phyloP scores from a whole-genome alignment of 768 basidiomycete species.

The Artomyces pyxidatus region DNA sequence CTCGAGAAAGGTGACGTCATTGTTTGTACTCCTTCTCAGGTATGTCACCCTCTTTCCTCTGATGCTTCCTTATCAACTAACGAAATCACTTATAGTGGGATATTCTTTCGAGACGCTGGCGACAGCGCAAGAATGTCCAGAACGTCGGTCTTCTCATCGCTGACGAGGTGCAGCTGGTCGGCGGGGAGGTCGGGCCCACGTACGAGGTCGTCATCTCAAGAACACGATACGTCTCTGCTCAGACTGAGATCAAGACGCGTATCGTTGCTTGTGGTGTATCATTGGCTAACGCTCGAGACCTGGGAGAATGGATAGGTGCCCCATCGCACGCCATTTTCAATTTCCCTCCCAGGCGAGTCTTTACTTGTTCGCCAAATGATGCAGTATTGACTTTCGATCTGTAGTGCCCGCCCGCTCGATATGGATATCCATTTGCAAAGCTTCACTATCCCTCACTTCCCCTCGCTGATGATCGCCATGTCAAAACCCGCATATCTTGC shows the following conservation, averaged over 20 bases:
- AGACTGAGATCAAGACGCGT: constrained; percentile 87
- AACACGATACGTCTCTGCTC: constrained; percentile 92
- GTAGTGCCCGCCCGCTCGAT: constrained; percentile 88
- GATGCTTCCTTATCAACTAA: neutral
- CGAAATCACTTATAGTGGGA: constrained; percentile 64
- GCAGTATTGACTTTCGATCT: neutral
- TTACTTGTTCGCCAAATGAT: neutral
- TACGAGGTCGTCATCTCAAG: constrained; percentile 95
- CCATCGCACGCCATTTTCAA: constrained; percentile 95
- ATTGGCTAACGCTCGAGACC: constrained; percentile 88
- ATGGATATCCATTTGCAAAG: constrained; percentile 97
- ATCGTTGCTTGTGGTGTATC: constrained; percentile 95
- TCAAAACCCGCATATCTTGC: constrained; percentile 96
- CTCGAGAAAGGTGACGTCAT: constrained; percentile 90
- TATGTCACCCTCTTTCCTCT: constrained; percentile 27
- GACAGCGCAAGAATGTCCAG: constrained; percentile 94
- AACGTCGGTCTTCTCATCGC: constrained; percentile 88
- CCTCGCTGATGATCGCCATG: constrained; percentile 98
- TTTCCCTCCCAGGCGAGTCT: constrained; percentile 76
- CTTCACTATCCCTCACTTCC: constrained; percentile 95
- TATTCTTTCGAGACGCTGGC: constrained; percentile 88
- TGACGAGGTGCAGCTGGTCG: constrained; percentile 92
- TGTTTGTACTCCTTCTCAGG: constrained; percentile 89
- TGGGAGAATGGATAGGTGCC: constrained; percentile 97
- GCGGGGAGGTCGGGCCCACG: constrained; percentile 90